Conservation (phyloP, 768 basidiomycete genomes). For the Rhodotorula diobovata region DNA sequence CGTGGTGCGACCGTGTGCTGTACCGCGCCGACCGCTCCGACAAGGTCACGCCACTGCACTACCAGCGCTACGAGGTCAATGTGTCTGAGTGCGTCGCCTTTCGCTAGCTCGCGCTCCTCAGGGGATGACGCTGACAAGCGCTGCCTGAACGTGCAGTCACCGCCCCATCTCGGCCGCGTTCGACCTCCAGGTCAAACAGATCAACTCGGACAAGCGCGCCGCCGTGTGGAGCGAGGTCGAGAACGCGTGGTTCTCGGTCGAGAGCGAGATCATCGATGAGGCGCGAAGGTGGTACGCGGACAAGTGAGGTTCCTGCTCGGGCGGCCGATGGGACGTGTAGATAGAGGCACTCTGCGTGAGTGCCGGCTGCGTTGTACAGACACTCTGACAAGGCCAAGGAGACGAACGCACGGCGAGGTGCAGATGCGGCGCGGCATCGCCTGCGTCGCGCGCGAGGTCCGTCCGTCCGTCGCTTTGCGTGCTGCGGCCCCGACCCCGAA, state of each 20-base stretch:
- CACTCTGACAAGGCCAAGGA: neutral
- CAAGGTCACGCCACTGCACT: slow-evolving; percentile 65
- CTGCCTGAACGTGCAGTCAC: neutral
- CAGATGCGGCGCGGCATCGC: too few relatives aligned
- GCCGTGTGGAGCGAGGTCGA: slow-evolving; percentile 59
- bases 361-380: neutral
- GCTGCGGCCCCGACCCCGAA: too few relatives aligned
- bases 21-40: slow-evolving; percentile 55
- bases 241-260: slow-evolving; percentile 49
- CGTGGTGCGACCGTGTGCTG: slow-evolving; percentile 72
- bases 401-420: too few relatives aligned
- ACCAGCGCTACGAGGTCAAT: slow-evolving; percentile 76
- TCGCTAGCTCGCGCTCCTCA: neutral
- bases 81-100: slow-evolving; percentile 83
- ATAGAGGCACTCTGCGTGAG: too few relatives aligned
- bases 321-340: too few relatives aligned
- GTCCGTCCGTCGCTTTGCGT: too few relatives aligned
- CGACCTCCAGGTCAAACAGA: slow-evolving; percentile 65
- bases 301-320: neutral
- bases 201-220: slow-evolving; percentile 59
- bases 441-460: too few relatives aligned
- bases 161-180: slow-evolving; percentile 65
- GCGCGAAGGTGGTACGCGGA: slow-evolving; percentile 39
- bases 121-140: neutral
- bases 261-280: slow-evolving; percentile 43